phyloP scores from a whole-genome alignment of 495 filamentous ascomycete species.

The Hypoxylon lienhwacheense region DNA sequence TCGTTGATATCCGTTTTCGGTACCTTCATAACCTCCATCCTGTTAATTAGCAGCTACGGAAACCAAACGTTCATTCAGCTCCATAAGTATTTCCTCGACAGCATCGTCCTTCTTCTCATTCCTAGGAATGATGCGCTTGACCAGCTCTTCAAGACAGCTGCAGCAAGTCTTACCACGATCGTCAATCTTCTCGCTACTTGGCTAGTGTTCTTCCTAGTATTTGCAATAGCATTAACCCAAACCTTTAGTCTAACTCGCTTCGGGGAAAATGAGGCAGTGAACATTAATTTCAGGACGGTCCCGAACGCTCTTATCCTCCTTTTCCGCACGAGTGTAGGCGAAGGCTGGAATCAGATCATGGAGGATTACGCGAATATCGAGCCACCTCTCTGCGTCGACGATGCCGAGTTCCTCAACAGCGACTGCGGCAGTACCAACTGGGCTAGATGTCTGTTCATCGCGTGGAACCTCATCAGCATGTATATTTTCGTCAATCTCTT shows the following conservation, averaged over 20 bases:
- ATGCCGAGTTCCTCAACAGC: conserved; percentile 69
- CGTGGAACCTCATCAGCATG: conserved; percentile 99
- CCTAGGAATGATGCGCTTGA: conserved; percentile 96
- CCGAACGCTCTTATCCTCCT: conserved; percentile 91
- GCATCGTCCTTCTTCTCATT: conserved; percentile 88
- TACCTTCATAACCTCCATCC: conserved; percentile 73
- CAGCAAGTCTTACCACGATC: conserved; percentile 89
- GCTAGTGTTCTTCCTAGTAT: conserved; percentile 95
- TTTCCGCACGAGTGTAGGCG: conserved; percentile 88
- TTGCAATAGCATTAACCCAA: conserved; percentile 94
- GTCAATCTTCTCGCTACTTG: conserved; percentile 93
- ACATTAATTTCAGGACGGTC: conserved; percentile 91
- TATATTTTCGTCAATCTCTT: conserved; percentile 99
- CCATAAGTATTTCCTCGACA: conserved; percentile 92
- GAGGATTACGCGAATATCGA: conserved; percentile 85
- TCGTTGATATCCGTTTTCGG: conserved; percentile 84
- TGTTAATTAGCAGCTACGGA: conserved; percentile 58
- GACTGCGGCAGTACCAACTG: conserved; percentile 91
- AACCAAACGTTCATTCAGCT: conserved; percentile 69
- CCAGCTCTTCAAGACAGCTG: conserved; percentile 98
- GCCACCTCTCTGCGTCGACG: conserved; percentile 73
- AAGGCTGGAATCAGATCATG: conserved; percentile 97
- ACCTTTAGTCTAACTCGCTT: conserved; percentile 95
- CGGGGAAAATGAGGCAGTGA: conserved; percentile 67
- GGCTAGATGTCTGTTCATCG: conserved; percentile 85